phyloP scores from a whole-genome alignment of 345 rosid species.

The Cardamine chenopodiifolia region DNA sequence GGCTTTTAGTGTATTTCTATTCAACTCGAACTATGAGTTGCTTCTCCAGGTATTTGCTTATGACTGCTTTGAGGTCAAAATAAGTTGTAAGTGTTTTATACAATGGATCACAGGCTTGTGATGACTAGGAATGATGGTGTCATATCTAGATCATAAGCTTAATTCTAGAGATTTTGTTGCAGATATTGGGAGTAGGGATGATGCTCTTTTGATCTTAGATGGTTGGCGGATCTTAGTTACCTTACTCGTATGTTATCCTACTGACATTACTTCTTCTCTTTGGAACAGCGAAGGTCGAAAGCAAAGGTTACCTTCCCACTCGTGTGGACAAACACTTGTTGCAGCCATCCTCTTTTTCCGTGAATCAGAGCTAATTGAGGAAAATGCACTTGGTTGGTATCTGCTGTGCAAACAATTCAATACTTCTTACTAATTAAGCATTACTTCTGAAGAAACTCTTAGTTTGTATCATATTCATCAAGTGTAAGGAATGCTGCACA shows the following conservation, averaged over 20 bases:
- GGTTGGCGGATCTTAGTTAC: too few species aligned
- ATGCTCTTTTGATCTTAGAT: too few species aligned
- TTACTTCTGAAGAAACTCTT: neutral
- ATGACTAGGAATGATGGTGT: neutral
- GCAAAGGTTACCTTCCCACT: slow-evolving; percentile 98
- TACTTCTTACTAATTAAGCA: slow-evolving; percentile 1
- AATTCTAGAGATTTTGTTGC: too few species aligned
- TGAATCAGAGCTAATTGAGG: slow-evolving; percentile 83
- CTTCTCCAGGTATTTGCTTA: slow-evolving; percentile 83
- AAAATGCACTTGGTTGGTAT: slow-evolving; percentile 73
- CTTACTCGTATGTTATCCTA: neutral
- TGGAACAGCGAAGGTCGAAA: slow-evolving; percentile 86
- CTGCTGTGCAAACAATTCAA: neutral
- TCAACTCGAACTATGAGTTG: slow-evolving; percentile 90
- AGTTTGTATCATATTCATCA: slow-evolving; percentile 36
- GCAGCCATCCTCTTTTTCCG: slow-evolving; percentile 98
- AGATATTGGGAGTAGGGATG: too few species aligned
- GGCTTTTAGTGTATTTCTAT: slow-evolving; percentile 95
- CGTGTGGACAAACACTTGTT: slow-evolving; percentile 99
- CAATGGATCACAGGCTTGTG: neutral
- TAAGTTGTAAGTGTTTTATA: neutral
- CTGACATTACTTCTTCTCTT: neutral
- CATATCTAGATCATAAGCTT: slow-evolving; percentile 14
- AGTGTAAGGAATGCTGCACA: slow-evolving; percentile 99
- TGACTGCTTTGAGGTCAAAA: slow-evolving; percentile 20